phyloP scores from a whole-genome alignment of 305 asterid genomes.

The Striga hermonthica region DNA sequence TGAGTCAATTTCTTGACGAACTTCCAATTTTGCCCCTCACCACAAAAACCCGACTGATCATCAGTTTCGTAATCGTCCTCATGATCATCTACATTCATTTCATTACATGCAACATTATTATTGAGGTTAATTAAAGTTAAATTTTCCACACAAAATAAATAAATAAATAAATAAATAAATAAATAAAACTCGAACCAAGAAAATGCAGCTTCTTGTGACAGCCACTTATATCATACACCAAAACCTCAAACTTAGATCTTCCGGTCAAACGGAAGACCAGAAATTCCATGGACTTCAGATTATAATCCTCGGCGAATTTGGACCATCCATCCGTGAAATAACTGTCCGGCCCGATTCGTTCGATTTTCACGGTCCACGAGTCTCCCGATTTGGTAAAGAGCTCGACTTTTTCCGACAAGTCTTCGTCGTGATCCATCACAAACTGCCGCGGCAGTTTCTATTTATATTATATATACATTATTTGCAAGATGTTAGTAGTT shows the following conservation, averaged over 20 bases:
- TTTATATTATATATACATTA: no score
- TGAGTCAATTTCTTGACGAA: neutral
- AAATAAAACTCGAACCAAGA: neutral
- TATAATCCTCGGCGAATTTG: neutral
- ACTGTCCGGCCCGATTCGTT: neutral
- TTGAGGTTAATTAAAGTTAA: neutral
- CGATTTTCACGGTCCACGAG: neutral
- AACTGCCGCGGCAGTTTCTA: constrained; percentile 2
- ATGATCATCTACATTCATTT: no score
- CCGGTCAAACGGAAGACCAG: neutral
- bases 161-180: neutral
- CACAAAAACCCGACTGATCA: neutral
- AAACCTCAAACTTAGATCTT: constrained; percentile 11
- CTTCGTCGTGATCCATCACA: neutral
- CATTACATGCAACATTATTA: neutral
- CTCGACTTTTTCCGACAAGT: neutral
- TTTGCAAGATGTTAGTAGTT: no score
- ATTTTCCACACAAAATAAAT: neutral
- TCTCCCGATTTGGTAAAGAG: neutral
- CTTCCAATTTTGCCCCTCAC: neutral
- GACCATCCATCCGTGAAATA: constrained; percentile 12
- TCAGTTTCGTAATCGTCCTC: no score
- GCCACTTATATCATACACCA: neutral
- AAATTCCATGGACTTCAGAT: neutral
- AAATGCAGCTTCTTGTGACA: neutral